Percentiles rank a stretch among this genome's conserved stretches.
Evolutionary conservation across 2,329 filamentous ascomycete genomes (phyloP).

Genomic region (Claviceps pazoutovae): DNA sequence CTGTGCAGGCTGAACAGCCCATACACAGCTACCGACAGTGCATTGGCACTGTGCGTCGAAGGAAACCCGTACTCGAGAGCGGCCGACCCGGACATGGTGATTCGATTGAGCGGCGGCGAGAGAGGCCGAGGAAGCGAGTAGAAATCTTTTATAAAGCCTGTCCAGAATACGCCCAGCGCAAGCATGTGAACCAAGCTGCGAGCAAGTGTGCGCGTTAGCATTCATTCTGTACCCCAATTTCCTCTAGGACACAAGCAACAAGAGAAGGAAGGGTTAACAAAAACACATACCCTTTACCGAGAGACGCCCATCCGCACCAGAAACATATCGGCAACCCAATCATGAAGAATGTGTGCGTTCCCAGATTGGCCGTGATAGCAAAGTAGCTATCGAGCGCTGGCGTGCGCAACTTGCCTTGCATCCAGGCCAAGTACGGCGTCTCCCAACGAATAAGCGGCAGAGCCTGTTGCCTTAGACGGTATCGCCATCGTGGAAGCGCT

Average conservation of each 20-base stretch:
- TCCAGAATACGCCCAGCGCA: constrained; percentile 69
- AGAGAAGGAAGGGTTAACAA: background rate
- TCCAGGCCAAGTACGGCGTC: constrained; percentile 79
- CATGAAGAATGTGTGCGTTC: constrained; percentile 99
- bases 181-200: constrained; percentile 58
- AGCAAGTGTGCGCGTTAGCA: background rate
- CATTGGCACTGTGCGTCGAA: constrained; percentile 93
- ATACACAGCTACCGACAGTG: constrained; percentile 85
- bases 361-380: constrained; percentile 87
- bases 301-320: constrained; percentile 80
- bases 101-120: constrained; percentile 81
- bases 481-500: constrained; percentile 78
- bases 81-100: constrained; percentile 93
- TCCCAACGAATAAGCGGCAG: constrained; percentile 88
- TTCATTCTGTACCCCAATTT: background rate
- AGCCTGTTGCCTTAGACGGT: constrained; percentile 63
- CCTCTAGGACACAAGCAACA: background rate
- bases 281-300: constrained; percentile 66
- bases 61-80: constrained; percentile 95
- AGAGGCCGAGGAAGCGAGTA: constrained; percentile 83
- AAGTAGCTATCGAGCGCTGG: constrained; percentile 91
- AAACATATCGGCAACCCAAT: constrained; percentile 85
- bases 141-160: constrained; percentile 88
- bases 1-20: constrained; percentile 56
- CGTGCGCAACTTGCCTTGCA: constrained; percentile 69